These are phyloP conservation scores for Aethionema arabicum DNA, from an alignment of 345 rosid genomes.

Conservation along the genomic window DNA sequence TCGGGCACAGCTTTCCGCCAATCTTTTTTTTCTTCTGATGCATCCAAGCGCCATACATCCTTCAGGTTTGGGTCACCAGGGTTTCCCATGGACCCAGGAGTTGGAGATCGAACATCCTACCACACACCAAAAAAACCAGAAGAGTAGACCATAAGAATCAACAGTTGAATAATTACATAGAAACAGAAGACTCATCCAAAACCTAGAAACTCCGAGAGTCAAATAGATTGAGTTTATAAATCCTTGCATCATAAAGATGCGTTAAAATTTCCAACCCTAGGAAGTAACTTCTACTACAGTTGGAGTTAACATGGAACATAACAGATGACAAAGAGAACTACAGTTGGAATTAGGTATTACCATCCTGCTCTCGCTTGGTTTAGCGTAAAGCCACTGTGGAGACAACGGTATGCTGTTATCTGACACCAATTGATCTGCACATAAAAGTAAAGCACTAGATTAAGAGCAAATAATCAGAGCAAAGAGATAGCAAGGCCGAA, in stretches of 20 bases:
- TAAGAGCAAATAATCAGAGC: background rate
- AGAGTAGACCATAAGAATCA: background rate
- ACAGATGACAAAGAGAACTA: background rate
- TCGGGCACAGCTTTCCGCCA: slow-evolving; percentile 54
- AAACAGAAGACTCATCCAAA: slow-evolving; percentile 1
- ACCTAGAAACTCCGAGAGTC: background rate
- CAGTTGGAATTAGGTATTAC: slow-evolving; percentile 30
- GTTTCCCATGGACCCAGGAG: slow-evolving; percentile 44
- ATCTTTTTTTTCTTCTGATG: slow-evolving; percentile 63
- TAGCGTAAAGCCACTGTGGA: slow-evolving; percentile 93
- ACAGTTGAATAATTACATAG: background rate
- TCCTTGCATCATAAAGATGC: no score
- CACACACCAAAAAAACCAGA: slow-evolving; percentile 17
- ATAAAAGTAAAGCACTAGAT: background rate
- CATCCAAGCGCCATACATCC: slow-evolving; percentile 69
- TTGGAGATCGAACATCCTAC: slow-evolving; percentile 58
- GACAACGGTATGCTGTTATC: slow-evolving; percentile 91
- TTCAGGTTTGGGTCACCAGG: slow-evolving; percentile 52
- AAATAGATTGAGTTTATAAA: no score
- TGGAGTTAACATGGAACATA: no score
- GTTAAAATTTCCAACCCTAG: background rate
- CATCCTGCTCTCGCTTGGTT: slow-evolving; percentile 62
- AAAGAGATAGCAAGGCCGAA: background rate
- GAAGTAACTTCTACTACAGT: background rate
- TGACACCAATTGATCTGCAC: slow-evolving; percentile 59